phyloP scores from a whole-genome alignment of 2,329 filamentous ascomycete species.

The Diplodia mutila region DNA sequence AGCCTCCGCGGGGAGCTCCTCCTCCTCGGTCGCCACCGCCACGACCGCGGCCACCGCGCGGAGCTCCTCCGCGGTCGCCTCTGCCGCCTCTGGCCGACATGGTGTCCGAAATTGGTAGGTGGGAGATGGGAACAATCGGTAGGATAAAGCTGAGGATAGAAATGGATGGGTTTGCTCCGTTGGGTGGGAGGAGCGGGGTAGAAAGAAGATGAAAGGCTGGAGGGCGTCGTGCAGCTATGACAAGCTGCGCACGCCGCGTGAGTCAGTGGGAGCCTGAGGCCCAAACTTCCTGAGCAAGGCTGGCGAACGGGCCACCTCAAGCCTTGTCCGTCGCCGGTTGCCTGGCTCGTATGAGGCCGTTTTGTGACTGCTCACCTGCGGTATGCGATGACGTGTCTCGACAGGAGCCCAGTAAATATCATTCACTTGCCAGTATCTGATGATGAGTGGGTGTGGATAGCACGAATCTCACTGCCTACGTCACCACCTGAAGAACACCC shows the following conservation, averaged over 20 bases:
- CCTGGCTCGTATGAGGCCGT: not conserved
- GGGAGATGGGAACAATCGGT: no score
- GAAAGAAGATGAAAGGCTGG: not conserved
- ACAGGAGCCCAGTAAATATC: not conserved
- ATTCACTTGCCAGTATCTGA: not conserved
- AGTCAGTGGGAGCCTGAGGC: not conserved
- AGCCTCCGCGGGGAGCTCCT: slow-evolving; percentile 6
- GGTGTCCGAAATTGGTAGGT: not conserved
- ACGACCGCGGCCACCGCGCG: slow-evolving; percentile 7
- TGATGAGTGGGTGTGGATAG: not conserved
- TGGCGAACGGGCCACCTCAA: not conserved
- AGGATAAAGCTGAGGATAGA: not conserved
- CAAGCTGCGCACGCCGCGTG: not conserved
- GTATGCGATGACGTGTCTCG: not conserved
- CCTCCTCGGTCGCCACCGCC: slow-evolving; percentile 18
- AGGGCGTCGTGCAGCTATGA: not conserved
- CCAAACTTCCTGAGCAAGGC: not conserved
- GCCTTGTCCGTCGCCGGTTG: not conserved
- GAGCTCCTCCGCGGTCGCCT: not conserved
- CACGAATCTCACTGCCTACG: not conserved
- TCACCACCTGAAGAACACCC: not conserved
- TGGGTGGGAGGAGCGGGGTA: not conserved
- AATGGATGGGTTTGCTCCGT: not conserved
- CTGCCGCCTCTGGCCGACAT: slow-evolving; percentile 7
- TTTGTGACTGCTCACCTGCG: not conserved